Base-by-base conservation (phyloP, 192 early-diverging fungal genomes). In the Coemansia erecta region DNA sequence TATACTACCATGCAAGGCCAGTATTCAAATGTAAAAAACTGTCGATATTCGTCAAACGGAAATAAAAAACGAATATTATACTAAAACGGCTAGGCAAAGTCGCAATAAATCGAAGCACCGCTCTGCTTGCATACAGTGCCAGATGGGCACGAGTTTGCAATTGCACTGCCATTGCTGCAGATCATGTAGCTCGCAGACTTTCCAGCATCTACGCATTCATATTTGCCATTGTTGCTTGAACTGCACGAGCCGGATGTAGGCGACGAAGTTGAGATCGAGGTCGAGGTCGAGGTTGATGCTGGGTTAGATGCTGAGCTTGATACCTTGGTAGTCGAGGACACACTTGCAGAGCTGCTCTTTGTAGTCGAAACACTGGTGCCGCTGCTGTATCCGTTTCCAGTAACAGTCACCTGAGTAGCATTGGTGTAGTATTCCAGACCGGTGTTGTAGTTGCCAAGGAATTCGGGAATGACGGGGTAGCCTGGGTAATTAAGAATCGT, bases 401-500 rank as follows among this genome's bases (percentile, higher is more conserved):
- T 48, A 22, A 66, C 64, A 22, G 64, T 66, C 10, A 66, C 48
- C 19, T 48, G 33, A 9, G 51, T 43, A 5, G 48, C 15, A 3
- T 66, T 53, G 0, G 31, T 52, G 31, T 60, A 66, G 58, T 49
- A 44, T 5, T 51, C 39, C 1, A 66, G 60, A 6, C 66, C 66
- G 8, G 44, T 56, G 11, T 47, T 44, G n/a, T 61, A 50, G 18
- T 60, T 18, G 18, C 56, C 23, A 4, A n/a, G 24, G 15, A 81
- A 72, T 49, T 81, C 69, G 11, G 64, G 60, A 21, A 76, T 76
- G 2, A 22, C 4, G 0, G 64, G 43, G 8, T 62, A 67, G 10
- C 56, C 53, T 24, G 60, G 17, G 53, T 62, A 72, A 48, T 77
- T 83, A 46, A 73, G 51, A 23, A 73, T 43, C 14, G 75, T 51